A percentile compares a stretch with the other conserved stretches of the same genome.
Evolutionary conservation across 2,329 filamentous ascomycete species (phyloP).

Genomic region (Didymellaceae sp.): DNA sequence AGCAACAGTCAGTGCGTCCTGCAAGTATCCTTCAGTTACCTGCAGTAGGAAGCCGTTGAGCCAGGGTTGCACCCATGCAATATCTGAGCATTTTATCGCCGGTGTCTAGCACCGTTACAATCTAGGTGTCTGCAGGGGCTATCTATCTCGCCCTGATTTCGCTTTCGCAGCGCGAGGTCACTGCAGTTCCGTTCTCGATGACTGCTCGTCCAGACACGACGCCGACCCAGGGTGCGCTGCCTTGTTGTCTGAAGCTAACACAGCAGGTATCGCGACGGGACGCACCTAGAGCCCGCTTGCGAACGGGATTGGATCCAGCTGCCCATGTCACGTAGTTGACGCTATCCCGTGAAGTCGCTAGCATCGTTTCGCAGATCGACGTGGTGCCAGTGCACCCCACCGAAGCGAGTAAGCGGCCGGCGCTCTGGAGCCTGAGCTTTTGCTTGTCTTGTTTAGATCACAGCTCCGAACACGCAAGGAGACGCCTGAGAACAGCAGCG

Average conservation of each 20-base stretch:
- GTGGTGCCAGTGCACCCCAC: constrained; percentile 38
- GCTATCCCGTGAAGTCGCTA: constrained; percentile 27
- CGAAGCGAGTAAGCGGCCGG: constrained; percentile 20
- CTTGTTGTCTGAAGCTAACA: constrained; percentile 24
- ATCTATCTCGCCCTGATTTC: constrained; percentile 13
- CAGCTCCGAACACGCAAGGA: constrained; percentile 23
- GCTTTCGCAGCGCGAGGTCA: neutral
- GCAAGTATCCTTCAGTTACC: constrained; percentile 17
- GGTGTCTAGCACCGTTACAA: neutral
- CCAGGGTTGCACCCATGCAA: constrained; percentile 25
- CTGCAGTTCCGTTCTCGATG: neutral
- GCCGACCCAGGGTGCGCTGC: constrained; percentile 1
- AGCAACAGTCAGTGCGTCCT: constrained; percentile 35
- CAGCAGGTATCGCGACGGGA: constrained; percentile 32
- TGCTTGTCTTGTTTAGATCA: constrained; percentile 31
- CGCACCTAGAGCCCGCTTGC: constrained; percentile 38
- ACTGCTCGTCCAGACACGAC: constrained; percentile 15
- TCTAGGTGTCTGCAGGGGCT: neutral
- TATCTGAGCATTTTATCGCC: constrained; percentile 12
- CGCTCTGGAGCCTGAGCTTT: constrained; percentile 12
- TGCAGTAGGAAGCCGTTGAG: constrained; percentile 26
- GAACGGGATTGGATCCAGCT: constrained; percentile 18
- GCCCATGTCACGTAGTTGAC: constrained; percentile 9
- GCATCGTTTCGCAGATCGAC: constrained; percentile 32
- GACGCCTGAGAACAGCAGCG: neutral